Base-by-base conservation (phyloP, 495 filamentous ascomycete species). In the Xylaria acuta region DNA sequence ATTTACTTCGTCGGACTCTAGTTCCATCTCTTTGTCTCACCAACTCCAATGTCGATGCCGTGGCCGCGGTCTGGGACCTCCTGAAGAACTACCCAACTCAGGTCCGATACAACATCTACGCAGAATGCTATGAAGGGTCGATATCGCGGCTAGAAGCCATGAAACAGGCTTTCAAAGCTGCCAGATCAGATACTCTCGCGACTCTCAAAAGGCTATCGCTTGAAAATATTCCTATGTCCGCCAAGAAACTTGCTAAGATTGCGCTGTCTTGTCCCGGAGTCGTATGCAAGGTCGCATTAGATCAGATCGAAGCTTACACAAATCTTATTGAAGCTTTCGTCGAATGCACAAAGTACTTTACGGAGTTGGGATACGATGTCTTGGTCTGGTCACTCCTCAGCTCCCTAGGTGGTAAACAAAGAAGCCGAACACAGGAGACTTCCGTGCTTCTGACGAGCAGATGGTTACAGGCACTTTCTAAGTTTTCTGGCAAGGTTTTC, bases 271-370 rank as follows among this genome's bases (percentile, higher is more conserved):
- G 91, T 18, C 97, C 97, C 4, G 94, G 94, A n/a, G 86, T 96
- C 56, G 94, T 99, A 34, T 97, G 97, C 83, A 90, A 89, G 74
- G 90, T 95, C 53, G 92, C 94, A 14, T 87, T 98, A 67, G 88
- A 86, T 41, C 94, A 97, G 76, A 94, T 97, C 58, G 94, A 98
- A 80, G 88, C 90, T 0, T 98, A 98, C 79, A 92, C 92, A 76
- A 98, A 98, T 77, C 87, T 98, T 43, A 95, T 95, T 70, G 93
- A 97, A 70, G 92, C 92, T 11, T 92, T 99, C 64, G 94, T 98
- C 38, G 93, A 97, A 78, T 97, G 94, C 76, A 94, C 92, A 40
- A 91, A 92, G 73, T 97, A 97, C 75, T 97, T 98, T 76, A 97
- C 95, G 1, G 89, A 92, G 67, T 86, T 98, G 36, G 95, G 91